Evolutionary conservation across 129 eudicot species (phyloP).

Genomic region (Chrysanthemum seticuspe): DNA sequence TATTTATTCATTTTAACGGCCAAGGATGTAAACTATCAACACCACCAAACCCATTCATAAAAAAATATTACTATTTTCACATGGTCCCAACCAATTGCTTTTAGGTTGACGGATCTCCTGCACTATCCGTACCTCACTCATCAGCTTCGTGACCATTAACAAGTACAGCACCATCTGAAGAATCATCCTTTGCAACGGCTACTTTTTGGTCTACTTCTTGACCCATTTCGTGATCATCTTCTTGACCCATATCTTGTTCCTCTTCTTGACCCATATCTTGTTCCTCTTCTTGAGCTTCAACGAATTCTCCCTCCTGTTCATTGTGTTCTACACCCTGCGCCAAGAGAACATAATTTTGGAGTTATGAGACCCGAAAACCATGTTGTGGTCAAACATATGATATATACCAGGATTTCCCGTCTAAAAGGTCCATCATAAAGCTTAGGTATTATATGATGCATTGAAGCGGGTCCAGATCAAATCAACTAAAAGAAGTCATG

Average conservation of each 20-base stretch:
- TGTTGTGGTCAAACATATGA: neutral
- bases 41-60: slow-evolving; percentile 41
- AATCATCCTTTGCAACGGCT: slow-evolving; percentile 70
- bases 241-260: slow-evolving; percentile 55
- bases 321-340: slow-evolving; percentile 47
- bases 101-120: slow-evolving; percentile 87
- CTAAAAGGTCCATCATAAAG: slow-evolving; percentile 5
- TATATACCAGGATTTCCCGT: neutral
- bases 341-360: neutral
- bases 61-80: slow-evolving; percentile 60
- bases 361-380: neutral
- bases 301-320: slow-evolving; percentile 51
- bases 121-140: slow-evolving; percentile 57
- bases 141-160: slow-evolving; percentile 68
- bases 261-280: slow-evolving; percentile 37
- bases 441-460: slow-evolving; percentile 4
- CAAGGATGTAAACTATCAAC: neutral
- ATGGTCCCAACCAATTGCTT: slow-evolving; percentile 85
- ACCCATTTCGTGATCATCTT: slow-evolving; percentile 24
- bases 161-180: slow-evolving; percentile 77
- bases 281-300: slow-evolving; percentile 37
- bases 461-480: neutral
- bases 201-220: slow-evolving; percentile 68
- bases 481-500: too few species aligned
- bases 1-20: neutral